Conservation (phyloP, 2,329 filamentous ascomycete genomes). For the Fusarium ramigenum region DNA sequence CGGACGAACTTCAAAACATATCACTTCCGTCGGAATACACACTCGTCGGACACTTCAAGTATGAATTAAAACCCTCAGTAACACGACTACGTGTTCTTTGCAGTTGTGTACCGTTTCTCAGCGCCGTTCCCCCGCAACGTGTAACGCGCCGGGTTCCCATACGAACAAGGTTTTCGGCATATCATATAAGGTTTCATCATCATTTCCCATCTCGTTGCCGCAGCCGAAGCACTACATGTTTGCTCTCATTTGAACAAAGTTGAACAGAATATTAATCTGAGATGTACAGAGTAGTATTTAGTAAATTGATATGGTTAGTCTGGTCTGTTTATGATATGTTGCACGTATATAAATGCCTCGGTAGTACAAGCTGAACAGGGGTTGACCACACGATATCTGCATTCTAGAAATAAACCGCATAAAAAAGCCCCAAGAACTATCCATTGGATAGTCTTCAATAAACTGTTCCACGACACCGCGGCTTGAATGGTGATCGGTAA, state of each 20-base stretch:
- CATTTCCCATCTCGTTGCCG: neutral
- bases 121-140: neutral
- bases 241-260: no score
- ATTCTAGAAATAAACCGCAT: no score
- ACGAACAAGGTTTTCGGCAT: neutral
- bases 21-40: accelerated
- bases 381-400: neutral
- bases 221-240: accelerated
- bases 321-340: accelerated
- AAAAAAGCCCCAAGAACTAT: accelerated
- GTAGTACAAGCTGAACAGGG: no score
- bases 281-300: accelerated
- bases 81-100: neutral
- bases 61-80: accelerated
- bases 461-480: accelerated
- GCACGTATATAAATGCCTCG: accelerated
- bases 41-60: accelerated
- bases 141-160: accelerated
- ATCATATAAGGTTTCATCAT: neutral
- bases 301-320: accelerated
- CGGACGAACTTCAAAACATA: neutral
- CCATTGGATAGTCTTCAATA: accelerated
- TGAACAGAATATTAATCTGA: accelerated
- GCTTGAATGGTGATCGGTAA: neutral
- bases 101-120: neutral